phyloP scores from a whole-genome alignment of 208 protist species.

The Leishmania major region DNA sequence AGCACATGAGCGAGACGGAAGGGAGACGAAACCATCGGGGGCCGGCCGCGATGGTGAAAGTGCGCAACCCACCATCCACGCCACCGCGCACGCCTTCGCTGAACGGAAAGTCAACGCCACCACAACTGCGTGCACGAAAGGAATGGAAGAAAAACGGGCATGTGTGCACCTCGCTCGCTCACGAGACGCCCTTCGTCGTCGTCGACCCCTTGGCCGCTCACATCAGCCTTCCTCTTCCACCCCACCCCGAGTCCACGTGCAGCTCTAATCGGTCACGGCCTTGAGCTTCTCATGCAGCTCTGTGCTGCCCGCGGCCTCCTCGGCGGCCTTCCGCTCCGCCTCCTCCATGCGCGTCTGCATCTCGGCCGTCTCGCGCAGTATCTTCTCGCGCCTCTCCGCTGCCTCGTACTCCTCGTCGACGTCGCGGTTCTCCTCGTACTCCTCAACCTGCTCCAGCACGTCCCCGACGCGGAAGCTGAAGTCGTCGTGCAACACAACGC shows the following conservation, averaged over 20 bases:
- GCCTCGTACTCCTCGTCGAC: conserved; percentile 81
- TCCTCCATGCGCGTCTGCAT: conserved; percentile 44
- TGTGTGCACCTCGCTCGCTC: neutral
- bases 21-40: neutral
- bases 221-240: neutral
- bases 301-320: neutral
- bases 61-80: neutral
- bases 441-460: conserved; percentile 76
- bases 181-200: neutral
- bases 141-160: neutral
- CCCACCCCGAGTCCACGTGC: neutral
- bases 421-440: conserved; percentile 78
- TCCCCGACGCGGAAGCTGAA: conserved; percentile 84
- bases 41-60: neutral
- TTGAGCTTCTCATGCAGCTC: conserved; percentile 36
- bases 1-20: neutral
- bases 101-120: neutral
- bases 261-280: neutral
- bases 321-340: conserved; percentile 6
- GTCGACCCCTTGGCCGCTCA: neutral
- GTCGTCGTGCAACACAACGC: conserved; percentile 88
- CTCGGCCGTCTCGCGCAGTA: conserved; percentile 60
- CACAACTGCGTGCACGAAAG: neutral
- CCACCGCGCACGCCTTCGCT: neutral
- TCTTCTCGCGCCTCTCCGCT: conserved; percentile 68